Base-by-base conservation (phyloP, 495 filamentous ascomycete genomes). In the Bryoglossum gracile region DNA sequence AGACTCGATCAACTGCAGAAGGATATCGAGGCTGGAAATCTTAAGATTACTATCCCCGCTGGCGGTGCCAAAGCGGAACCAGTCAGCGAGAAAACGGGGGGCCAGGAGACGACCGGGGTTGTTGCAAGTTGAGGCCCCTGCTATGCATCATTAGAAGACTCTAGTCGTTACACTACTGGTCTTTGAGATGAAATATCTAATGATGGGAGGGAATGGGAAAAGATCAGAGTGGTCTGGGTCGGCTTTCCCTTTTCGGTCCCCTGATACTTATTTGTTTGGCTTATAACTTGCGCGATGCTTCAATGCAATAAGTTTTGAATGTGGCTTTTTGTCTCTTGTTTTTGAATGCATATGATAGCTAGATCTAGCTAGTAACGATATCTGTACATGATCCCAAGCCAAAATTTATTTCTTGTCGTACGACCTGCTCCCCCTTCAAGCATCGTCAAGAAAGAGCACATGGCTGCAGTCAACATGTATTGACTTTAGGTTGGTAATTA, bases 1-100 rank as follows among this genome's bases (percentile, higher is more conserved):
- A 59, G 70, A 28, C 57, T 80, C 28, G 75, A 80, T 41, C 54
- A 67, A 37, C 48, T 80, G 13, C 57, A 68, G 58, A 61, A 64
- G 42, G 69, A 77, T 48, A 78, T 78, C 53, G 73, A 77, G 64
- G 60, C 50, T 8, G 55, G 56, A 6, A 49, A 55, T 10, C 14
- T 59, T 14, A 59, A 55, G 34, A 28, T 59, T 28, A 13, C 25
- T 13, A 42, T 30, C n/a, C 48, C 48, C 8, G 22, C 36, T 19
- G 32, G 30, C n/a, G 33, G 14, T 9, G 34, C 13, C 13, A 18
- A 23, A 25, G 19, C 13, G 1, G 26, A 30, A 24, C 24, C 21
- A 5, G 40, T 30, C 28, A 17, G n/a, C 13, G 44, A 47, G 44
- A 47, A 37, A 17, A 39, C 19, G 10, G 33, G 18, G 1, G 33